Conservation (phyloP, 768 basidiomycete species). For the Lentinula detonsa region DNA sequence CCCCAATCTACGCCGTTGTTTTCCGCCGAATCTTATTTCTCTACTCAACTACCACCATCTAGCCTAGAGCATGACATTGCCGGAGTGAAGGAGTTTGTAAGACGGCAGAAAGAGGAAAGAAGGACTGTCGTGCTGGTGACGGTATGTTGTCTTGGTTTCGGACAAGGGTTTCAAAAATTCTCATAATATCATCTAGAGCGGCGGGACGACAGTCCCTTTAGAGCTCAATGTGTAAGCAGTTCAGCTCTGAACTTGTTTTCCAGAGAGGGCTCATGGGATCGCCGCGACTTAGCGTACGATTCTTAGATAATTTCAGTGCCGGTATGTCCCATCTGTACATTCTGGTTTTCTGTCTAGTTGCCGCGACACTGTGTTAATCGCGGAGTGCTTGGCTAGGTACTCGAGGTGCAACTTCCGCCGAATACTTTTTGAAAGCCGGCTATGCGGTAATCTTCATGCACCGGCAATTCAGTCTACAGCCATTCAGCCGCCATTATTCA, state of each 20-base stretch:
- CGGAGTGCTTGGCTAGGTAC: conserved; percentile 54
- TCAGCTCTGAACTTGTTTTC: background rate
- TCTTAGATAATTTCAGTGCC: conserved; percentile 98
- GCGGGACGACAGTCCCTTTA: conserved; percentile 95
- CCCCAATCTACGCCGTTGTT: conserved; percentile 33
- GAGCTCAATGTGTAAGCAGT: conserved; percentile 95
- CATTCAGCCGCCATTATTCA: conserved; percentile 96
- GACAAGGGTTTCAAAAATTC: background rate
- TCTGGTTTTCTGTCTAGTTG: background rate
- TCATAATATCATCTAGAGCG: conserved; percentile 58
- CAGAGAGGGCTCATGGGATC: background rate
- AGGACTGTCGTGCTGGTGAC: conserved; percentile 91
- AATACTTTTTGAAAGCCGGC: conserved; percentile 90
- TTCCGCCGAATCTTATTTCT: conserved; percentile 88
- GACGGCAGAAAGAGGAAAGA: conserved; percentile 54
- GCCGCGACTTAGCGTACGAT: conserved; percentile 70
- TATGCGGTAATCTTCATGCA: conserved; percentile 99
- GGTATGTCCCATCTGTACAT: conserved; percentile 39
- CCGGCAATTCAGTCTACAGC: conserved; percentile 94
- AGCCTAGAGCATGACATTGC: conserved; percentile 64
- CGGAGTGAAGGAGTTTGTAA: conserved; percentile 62
- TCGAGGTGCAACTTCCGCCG: conserved; percentile 94
- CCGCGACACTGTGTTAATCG: conserved; percentile 3
- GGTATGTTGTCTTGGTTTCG: conserved; percentile 40
- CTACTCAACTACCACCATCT: conserved; percentile 75